These are phyloP conservation scores for Verticillium dahliae DNA, from an alignment of 2,329 filamentous ascomycete species.

Conservation along the genomic window DNA sequence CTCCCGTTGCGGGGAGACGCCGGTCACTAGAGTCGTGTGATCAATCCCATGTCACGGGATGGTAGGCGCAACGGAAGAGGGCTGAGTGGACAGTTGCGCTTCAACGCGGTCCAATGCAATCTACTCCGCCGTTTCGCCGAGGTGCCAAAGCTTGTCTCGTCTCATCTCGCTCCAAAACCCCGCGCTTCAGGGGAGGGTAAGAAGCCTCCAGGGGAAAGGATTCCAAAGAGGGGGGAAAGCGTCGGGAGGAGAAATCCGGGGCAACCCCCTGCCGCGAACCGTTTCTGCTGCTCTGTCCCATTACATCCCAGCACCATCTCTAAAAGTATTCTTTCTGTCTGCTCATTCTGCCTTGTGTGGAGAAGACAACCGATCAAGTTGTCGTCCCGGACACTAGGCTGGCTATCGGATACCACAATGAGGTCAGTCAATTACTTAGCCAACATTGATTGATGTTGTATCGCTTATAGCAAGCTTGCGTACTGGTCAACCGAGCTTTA, in stretches of 20 bases:
- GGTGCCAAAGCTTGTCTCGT: conserved; percentile 2
- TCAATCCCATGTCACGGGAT: neutral
- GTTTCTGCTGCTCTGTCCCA: neutral
- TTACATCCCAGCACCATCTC: neutral
- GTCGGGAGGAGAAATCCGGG: neutral
- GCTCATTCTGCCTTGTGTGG: too few relatives aligned
- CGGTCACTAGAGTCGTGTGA: conserved; percentile 1
- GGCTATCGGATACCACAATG: too few relatives aligned
- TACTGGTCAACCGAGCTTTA: too few relatives aligned
- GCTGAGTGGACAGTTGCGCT: neutral
- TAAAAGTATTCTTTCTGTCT: neutral
- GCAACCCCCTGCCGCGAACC: neutral
- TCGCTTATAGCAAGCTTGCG: too few relatives aligned
- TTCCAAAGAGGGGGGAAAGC: neutral
- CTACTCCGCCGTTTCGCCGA: neutral
- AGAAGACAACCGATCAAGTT: too few relatives aligned
- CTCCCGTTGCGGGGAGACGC: conserved; percentile 1
- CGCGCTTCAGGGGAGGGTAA: neutral
- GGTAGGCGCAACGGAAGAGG: neutral
- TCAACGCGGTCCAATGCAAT: neutral
- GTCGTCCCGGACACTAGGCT: too few relatives aligned
- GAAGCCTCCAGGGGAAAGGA: neutral
- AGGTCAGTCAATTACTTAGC: too few relatives aligned
- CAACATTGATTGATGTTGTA: too few relatives aligned
- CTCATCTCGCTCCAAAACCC: conserved; percentile 1